These are phyloP conservation scores for Tausonia pullulans DNA, from an alignment of 1,284 basidiomycete species.

Conservation along the genomic window DNA sequence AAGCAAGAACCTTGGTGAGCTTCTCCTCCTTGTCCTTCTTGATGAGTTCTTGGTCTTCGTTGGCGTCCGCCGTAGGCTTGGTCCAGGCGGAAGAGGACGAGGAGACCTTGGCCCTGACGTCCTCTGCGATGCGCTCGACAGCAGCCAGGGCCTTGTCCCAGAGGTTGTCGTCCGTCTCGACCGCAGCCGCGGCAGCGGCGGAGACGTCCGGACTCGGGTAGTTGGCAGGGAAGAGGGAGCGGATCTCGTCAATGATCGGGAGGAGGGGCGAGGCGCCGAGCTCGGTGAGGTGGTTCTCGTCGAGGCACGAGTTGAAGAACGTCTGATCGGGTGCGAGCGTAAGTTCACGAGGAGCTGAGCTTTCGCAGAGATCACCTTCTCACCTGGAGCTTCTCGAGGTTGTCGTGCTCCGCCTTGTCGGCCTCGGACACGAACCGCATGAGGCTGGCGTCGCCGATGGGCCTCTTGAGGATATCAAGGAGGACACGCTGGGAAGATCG, in stretches of 20 bases:
- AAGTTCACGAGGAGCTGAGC: too few species aligned
- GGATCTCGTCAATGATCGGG: constrained; percentile 35
- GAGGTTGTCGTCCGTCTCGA: not conserved
- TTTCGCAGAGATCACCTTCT: constrained; percentile 25
- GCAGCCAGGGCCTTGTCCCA: not conserved
- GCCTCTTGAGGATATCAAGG: constrained; percentile 32
- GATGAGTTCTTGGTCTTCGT: constrained; percentile 44
- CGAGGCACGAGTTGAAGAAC: constrained; percentile 65
- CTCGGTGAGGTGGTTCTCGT: constrained; percentile 46
- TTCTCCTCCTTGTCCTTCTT: constrained; percentile 20
- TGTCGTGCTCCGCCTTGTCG: constrained; percentile 44
- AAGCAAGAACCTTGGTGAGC: constrained; percentile 67
- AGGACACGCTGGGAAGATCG: constrained; percentile 30
- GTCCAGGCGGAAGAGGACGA: constrained; percentile 22
- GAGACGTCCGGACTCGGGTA: constrained; percentile 17
- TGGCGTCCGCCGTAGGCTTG: not conserved
- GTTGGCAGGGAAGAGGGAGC: constrained; percentile 23
- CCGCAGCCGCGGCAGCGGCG: constrained; percentile 10
- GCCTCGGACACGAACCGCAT: not conserved
- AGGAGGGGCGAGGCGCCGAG: constrained; percentile 37
- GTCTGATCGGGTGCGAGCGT: too few species aligned
- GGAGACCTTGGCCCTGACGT: too few species aligned
- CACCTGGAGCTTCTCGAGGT: constrained; percentile 66
- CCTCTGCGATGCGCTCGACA: not conserved
- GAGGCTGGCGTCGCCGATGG: not conserved